Evolutionary conservation across 1,284 basidiomycete genomes (phyloP).

Genomic region (Melampsora americana): DNA sequence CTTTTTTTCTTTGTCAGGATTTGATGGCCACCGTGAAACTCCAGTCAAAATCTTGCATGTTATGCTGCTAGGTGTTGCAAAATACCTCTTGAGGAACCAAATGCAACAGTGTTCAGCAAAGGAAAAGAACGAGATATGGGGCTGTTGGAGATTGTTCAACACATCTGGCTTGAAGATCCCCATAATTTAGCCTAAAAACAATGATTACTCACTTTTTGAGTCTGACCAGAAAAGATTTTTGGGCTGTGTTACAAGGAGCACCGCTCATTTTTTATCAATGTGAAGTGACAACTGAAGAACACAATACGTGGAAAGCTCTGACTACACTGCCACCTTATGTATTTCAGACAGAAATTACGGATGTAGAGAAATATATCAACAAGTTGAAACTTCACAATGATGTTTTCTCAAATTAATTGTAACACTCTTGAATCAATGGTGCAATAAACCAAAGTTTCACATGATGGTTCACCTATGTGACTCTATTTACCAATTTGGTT

Average conservation of each 20-base stretch:
- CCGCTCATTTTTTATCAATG: constrained; percentile 52
- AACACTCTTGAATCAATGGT: no score
- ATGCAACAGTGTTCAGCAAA: constrained; percentile 44
- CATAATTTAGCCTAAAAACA: constrained; percentile 48
- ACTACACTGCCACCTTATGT: no score
- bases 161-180: constrained; percentile 50
- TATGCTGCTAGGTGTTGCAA: constrained; percentile 55
- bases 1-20: constrained; percentile 46
- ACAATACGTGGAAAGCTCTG: no score
- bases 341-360: no score
- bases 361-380: no score
- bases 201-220: constrained; percentile 53
- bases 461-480: no score
- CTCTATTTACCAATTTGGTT: no score
- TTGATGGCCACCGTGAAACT: constrained; percentile 54
- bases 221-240: constrained; percentile 55
- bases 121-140: constrained; percentile 42
- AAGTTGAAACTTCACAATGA: no score
- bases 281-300: no score
- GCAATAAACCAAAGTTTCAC: no score
- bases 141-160: constrained; percentile 50
- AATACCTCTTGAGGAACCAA: constrained; percentile 56
- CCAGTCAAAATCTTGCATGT: constrained; percentile 56
- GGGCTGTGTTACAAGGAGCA: constrained; percentile 54
- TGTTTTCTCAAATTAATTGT: no score